These are phyloP conservation scores for Peronospora destructor DNA, from an alignment of 352 stramenopile genomes.

Conservation along the genomic window DNA sequence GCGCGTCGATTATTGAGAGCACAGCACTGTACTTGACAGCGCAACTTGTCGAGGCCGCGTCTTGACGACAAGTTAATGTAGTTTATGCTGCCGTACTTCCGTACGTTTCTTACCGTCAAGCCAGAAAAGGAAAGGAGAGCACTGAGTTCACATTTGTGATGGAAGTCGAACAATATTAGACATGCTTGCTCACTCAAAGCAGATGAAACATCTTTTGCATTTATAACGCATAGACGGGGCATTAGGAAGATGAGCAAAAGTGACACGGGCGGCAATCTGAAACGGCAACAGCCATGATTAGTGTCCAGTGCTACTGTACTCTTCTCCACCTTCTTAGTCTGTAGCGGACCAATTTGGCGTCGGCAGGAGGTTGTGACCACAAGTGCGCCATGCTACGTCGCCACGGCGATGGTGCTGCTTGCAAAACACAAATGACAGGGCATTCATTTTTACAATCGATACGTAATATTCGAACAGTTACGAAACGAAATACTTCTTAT, in stretches of 20 bases:
- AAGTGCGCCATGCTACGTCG: neutral
- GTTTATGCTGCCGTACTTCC: neutral
- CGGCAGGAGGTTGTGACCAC: slow-evolving; percentile 6
- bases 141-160: no score
- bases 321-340: slow-evolving; percentile 24
- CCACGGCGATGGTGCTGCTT: neutral
- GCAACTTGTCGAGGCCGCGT: no score
- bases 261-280: slow-evolving; percentile 17
- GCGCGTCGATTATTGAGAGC: no score
- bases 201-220: slow-evolving; percentile 20
- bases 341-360: slow-evolving; percentile 11
- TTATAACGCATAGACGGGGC: slow-evolving; percentile 2
- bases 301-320: slow-evolving; percentile 20
- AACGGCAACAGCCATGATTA: slow-evolving; percentile 3
- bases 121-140: no score
- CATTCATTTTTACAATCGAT: slow-evolving; percentile 7
- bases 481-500: neutral
- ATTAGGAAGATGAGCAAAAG: slow-evolving; percentile 11
- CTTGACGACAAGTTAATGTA: no score
- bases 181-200: no score
- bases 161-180: no score
- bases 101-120: no score
- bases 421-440: slow-evolving; percentile 7
- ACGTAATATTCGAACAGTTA: neutral
- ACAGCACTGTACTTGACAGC: no score